These are phyloP conservation scores for Entomortierella chlamydospora DNA, from an alignment of 192 early-diverging fungal species.

Conservation along the genomic window DNA sequence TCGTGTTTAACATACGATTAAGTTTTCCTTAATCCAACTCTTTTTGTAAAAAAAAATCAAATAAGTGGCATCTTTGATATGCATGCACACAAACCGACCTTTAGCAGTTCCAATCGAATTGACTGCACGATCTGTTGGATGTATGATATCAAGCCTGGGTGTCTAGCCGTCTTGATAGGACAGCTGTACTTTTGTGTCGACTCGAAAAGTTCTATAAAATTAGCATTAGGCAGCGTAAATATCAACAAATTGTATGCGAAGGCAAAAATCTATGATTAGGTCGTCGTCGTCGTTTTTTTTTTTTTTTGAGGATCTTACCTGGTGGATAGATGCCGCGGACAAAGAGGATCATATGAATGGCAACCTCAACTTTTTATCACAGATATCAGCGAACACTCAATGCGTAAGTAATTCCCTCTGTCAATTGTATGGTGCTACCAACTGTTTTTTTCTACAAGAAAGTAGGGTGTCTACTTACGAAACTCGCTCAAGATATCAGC, in stretches of 20 bases:
- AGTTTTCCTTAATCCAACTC: too few relatives aligned
- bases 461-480: slow-evolving; percentile 24
- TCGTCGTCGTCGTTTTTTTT: too few relatives aligned
- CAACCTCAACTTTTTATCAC: slow-evolving; percentile 36
- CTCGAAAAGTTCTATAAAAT: slow-evolving; percentile 33
- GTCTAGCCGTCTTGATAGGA: slow-evolving; percentile 43
- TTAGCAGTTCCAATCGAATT: slow-evolving; percentile 25
- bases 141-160: slow-evolving; percentile 27
- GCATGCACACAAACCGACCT: neutral
- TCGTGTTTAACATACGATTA: too few relatives aligned
- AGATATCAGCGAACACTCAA: too few relatives aligned
- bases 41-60: too few relatives aligned
- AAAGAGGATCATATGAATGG: slow-evolving; percentile 43
- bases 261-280: too few relatives aligned
- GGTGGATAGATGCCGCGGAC: slow-evolving; percentile 50
- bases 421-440: too few relatives aligned
- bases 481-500: slow-evolving; percentile 42
- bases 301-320: slow-evolving; percentile 23
- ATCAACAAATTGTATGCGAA: too few relatives aligned
- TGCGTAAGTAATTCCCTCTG: too few relatives aligned
- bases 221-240: too few relatives aligned
- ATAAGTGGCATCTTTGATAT: too few relatives aligned
- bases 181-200: slow-evolving; percentile 47
- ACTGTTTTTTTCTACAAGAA: too few relatives aligned
- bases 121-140: slow-evolving; percentile 35